phyloP scores from a whole-genome alignment of 371 early-diverging fungal species.

The Coelomomyces lativittatus region DNA sequence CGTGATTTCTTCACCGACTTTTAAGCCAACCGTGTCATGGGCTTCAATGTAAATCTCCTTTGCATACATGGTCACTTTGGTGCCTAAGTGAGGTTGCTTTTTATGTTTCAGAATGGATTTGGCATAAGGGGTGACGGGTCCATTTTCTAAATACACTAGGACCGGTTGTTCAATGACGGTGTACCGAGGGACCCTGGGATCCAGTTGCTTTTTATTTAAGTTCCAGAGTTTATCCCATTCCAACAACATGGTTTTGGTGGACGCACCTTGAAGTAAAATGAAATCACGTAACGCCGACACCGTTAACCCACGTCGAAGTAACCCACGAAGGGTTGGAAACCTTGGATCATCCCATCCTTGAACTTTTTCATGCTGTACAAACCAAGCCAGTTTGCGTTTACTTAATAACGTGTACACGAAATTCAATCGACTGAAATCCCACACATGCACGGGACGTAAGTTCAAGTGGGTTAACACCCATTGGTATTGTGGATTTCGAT shows the following conservation, averaged over 20 bases:
- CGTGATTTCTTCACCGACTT: conserved; percentile 81
- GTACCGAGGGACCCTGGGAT: conserved; percentile 82
- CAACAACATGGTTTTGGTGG: conserved; percentile 75
- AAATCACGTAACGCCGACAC: conserved; percentile 94
- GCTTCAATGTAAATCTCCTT: conserved; percentile 66
- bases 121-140: conserved; percentile 24
- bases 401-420: conserved; percentile 98
- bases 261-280: conserved; percentile 97
- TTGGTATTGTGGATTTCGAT: conserved; percentile 94
- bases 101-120: conserved; percentile 73
- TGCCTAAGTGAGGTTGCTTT: conserved; percentile 85
- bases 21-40: conserved; percentile 69
- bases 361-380: conserved; percentile 79
- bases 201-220: conserved; percentile 93
- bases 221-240: conserved; percentile 99
- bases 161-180: conserved; percentile 52
- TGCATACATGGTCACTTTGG: conserved; percentile 65
- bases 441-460: conserved; percentile 71
- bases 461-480: conserved; percentile 91
- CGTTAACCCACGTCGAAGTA: conserved; percentile 94
- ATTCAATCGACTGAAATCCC: conserved; percentile 90
- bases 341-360: conserved; percentile 99
- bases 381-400: conserved; percentile 97
- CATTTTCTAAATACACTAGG: conserved; percentile 39
- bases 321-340: conserved; percentile 98